Base-by-base conservation (phyloP, 352 stramenopile species). In the Globisporangium nunn region DNA sequence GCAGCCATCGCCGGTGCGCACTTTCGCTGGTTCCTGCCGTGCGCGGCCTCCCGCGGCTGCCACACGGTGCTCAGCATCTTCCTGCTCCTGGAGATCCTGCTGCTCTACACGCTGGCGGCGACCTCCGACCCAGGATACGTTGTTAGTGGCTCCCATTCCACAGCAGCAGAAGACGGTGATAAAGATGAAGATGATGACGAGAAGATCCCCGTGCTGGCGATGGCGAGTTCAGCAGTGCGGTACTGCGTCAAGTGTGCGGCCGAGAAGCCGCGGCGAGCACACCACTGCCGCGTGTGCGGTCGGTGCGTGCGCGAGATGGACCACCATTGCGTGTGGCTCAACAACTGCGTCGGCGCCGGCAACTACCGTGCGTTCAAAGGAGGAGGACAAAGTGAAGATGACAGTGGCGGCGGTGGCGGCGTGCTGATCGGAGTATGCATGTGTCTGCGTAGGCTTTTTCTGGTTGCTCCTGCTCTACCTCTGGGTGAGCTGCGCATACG, bases 281-380 rank as follows among this genome's bases (percentile, higher is more conserved):
- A 88, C 54, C 78, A 88, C 52, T 88, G 78, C 67, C 75, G 74
- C 33, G 74, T 97, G 35, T 98, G 91, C 73, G 74, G 84, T 52
- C 64, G 79, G 56, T 98, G 92, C 54, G 85, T 98, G 35, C 86
- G 95, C 59, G 94, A 97, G 71, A 98, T 99, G 93, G 96, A 99
- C 73, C 96, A 98, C 87, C 93, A 98, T 67, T 98, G 95, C 64
- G 93, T 93, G 8, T 99, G 95, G 95, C 81, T 98, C 18, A 98
- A 98, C 75, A 98, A 98, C 75, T 98, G 95, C 66, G 88, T 99
- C 30, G 96, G 95, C 40, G 95, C 97, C 65, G 80, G 89, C 61
- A 99, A 98, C 77, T 96, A 98, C 78, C 48, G 74, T 83, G 61
- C 11, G 72, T 71, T 23, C 23, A 23, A 18, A 46, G 5, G 28